Evolutionary conservation across 176 grass and related monocot species (phyloP).

Genomic region (Puya raimondii): DNA sequence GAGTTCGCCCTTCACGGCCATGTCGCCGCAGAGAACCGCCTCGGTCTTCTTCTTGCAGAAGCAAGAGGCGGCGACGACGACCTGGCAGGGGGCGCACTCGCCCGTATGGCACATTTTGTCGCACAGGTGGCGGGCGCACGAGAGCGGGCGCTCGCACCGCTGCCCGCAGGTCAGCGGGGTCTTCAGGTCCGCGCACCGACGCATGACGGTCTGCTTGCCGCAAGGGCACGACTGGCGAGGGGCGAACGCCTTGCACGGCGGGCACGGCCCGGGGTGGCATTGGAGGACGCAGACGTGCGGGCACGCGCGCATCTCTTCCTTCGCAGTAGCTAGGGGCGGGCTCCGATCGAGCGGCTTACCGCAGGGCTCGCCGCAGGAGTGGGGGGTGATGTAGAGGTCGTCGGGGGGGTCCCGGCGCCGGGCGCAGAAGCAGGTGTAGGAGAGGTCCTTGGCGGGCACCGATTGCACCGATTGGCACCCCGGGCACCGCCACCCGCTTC

Average conservation of each 20-base stretch:
- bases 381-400: conserved; percentile 80
- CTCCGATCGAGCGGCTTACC: conserved; percentile 45
- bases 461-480: conserved; percentile 75
- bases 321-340: background rate
- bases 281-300: conserved; percentile 87
- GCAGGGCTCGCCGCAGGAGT: conserved; percentile 87
- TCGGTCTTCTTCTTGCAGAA: conserved; percentile 75
- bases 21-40: conserved; percentile 58
- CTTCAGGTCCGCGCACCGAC: conserved; percentile 57
- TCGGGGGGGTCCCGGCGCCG: conserved; percentile 44
- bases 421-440: conserved; percentile 85
- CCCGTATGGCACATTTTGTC: conserved; percentile 75
- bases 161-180: conserved; percentile 65
- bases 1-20: conserved; percentile 55
- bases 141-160: conserved; percentile 42
- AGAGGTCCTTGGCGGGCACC: conserved; percentile 39
- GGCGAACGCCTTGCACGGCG: conserved; percentile 90
- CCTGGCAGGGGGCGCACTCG: conserved; percentile 47
- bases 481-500: conserved; percentile 63
- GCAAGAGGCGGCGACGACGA: conserved; percentile 40
- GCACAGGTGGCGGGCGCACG: conserved; percentile 52
- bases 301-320: conserved; percentile 27
- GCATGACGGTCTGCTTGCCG: conserved; percentile 56
- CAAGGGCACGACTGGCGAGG: conserved; percentile 59
- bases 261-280: conserved; percentile 84